Conservation (phyloP, 768 basidiomycete species). For the Lactarius hengduanensis region DNA sequence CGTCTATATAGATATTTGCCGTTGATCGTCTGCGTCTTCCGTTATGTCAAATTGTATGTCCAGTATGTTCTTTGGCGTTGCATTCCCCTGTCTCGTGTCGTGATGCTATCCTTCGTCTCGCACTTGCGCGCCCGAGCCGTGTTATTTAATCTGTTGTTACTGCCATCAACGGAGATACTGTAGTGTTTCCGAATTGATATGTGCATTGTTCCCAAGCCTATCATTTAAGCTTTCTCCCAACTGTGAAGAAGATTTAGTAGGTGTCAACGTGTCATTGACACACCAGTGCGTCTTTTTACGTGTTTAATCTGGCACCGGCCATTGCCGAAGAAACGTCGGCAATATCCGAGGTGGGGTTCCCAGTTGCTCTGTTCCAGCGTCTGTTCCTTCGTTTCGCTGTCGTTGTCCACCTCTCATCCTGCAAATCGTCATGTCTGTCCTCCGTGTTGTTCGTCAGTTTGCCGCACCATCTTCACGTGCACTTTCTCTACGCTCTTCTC, state of each 20-base stretch:
- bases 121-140: neutral
- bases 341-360: conserved; percentile 4
- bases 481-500: conserved; percentile 31
- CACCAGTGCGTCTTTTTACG: neutral
- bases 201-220: neutral
- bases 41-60: neutral
- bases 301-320: neutral
- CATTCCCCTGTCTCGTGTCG: neutral
- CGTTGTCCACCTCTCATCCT: neutral
- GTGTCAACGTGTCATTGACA: neutral
- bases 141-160: neutral
- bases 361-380: neutral
- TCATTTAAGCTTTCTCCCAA: neutral
- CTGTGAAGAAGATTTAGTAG: neutral
- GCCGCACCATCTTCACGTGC: conserved; percentile 46
- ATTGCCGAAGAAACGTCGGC: neutral
- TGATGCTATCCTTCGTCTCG: neutral
- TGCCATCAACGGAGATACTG: neutral
- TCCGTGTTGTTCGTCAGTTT: conserved; percentile 60
- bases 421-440: conserved; percentile 52
- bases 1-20: conserved; percentile 3
- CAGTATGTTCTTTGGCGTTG: neutral
- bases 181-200: neutral
- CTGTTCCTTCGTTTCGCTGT: neutral
- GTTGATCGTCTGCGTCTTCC: neutral